A percentile compares a stretch with the other conserved stretches of the same genome.
Evolutionary conservation across 352 stramenopile genomes (phyloP).

Genomic region (Phytopythium mirpurense): DNA sequence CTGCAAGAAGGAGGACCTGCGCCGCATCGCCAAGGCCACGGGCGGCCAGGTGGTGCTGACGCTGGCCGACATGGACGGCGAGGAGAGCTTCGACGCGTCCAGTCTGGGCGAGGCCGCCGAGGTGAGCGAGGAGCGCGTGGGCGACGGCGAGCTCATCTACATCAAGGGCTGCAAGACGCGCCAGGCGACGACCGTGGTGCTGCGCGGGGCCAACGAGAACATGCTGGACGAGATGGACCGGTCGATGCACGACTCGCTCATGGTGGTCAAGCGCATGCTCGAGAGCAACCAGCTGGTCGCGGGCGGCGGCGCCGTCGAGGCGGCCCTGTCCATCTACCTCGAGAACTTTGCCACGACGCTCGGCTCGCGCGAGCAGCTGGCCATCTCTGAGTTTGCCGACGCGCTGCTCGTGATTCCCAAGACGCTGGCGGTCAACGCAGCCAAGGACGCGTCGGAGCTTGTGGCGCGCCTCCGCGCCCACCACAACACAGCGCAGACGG

Average conservation of each 20-base stretch:
- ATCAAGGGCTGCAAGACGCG: conserved; percentile 95
- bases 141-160: conserved; percentile 99
- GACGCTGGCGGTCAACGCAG: conserved; percentile 98
- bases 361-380: conserved; percentile 96
- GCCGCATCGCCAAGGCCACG: conserved; percentile 98
- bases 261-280: conserved; percentile 99
- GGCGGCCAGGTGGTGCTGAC: conserved; percentile 96
- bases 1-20: conserved; percentile 98
- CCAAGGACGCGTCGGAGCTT: conserved; percentile 98
- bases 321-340: conserved; percentile 97
- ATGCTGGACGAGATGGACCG: conserved; percentile 99
- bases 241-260: conserved; percentile 98
- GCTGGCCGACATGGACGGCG: conserved; percentile 98
- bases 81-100: conserved; percentile 94
- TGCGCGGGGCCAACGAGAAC: conserved; percentile 99
- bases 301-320: conserved; percentile 97
- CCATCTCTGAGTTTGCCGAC: conserved; percentile 98
- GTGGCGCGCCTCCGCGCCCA: conserved; percentile 95
- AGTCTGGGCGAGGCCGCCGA: conserved; percentile 91
- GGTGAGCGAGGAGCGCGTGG: conserved; percentile 96
- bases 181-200: conserved; percentile 94
- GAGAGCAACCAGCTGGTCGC: conserved; percentile 98
- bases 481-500: conserved; percentile 95
- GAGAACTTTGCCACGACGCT: conserved; percentile 97
- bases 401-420: conserved; percentile 98